Base-by-base conservation (phyloP, 139 green algal genomes). In the Ettlia oleoabundans region DNA sequence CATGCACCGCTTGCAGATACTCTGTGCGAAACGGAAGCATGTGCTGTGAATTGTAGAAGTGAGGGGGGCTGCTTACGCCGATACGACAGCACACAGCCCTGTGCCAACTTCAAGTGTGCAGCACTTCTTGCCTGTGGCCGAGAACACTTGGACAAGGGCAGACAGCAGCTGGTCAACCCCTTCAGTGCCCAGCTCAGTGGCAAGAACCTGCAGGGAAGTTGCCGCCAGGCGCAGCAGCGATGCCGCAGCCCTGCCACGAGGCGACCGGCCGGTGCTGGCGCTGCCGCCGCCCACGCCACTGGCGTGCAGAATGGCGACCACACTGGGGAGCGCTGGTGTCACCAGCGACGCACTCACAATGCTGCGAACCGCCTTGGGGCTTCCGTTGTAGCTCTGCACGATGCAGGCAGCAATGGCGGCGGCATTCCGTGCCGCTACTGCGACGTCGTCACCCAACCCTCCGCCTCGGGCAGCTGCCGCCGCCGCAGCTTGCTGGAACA, bases 371-470 rank as follows among this genome's bases (percentile, higher is more conserved):
- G 62, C 26, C 55, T 86, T 82, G 5, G 81, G 81, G 43, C 62
- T 83, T 24, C 81, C 81, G 5, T 33, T 41, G 22, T 77, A 86
- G 71, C 81, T 86, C 64, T 76, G 52, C 21, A 86, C 81, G 0
- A 86, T 26, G 19, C 26, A 28, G 3, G 58, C 43, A 6, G 58
- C 61, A 7, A 68, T 40, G 19, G 41, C 65, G 0, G 66, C 69
- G 1, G 81, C 81, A 0, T 47, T 53, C 10, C 58, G 52, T 30
- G 38, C 53, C 35, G 52, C 42, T 0, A 43, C 78, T 8, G 26
- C 28, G 24, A 26, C 32, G 4, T 67, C 79, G 6, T n/a, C n/a
- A 1, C 22, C 37, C 0, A 52, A 18, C 24, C 30, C 68, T 2
- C 53, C 38, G 7, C 62, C 38, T 33, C 19, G 13, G 0, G 52